phyloP scores from a whole-genome alignment of 163 green algal species.

The Scenedesmus sp. region DNA sequence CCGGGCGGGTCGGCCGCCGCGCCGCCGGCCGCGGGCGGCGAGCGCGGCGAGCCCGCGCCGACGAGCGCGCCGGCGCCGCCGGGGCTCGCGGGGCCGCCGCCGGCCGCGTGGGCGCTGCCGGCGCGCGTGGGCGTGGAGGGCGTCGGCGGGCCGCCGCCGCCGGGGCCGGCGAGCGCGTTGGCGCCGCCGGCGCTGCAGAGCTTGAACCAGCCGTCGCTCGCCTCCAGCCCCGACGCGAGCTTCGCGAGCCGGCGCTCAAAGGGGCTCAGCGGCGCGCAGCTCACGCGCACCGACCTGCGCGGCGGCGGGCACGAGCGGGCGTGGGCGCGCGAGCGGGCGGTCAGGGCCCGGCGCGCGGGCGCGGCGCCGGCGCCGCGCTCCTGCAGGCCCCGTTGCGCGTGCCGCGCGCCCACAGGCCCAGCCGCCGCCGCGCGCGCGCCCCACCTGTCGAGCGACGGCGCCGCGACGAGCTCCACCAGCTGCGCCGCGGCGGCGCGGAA shows the following conservation, averaged over 20 bases:
- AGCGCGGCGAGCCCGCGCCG: constrained; percentile 49
- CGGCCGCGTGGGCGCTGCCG: background rate
- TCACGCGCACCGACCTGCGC: constrained; percentile 20
- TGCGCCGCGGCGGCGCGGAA: constrained; percentile 49
- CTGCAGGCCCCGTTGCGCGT: no score
- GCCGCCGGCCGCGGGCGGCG: constrained; percentile 53
- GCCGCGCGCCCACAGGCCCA: background rate
- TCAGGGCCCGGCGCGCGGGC: no score
- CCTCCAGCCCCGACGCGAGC: constrained; percentile 18
- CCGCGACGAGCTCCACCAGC: constrained; percentile 38
- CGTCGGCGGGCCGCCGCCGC: background rate
- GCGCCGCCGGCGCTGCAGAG: constrained; percentile 42
- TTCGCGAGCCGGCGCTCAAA: constrained; percentile 34
- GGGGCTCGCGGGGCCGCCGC: background rate
- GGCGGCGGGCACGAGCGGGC: no score
- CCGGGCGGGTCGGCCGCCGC: background rate
- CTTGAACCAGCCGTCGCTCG: constrained; percentile 57
- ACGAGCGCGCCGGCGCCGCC: background rate
- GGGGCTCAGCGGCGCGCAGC: constrained; percentile 7
- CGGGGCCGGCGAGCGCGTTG: background rate
- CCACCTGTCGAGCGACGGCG: constrained; percentile 38
- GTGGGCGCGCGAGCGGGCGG: no score
- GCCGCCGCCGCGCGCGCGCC: background rate
- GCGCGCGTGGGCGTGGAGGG: background rate
- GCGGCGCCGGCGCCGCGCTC: no score